Base-by-base conservation (phyloP, 495 filamentous ascomycete species). In the Neurospora discreta region DNA sequence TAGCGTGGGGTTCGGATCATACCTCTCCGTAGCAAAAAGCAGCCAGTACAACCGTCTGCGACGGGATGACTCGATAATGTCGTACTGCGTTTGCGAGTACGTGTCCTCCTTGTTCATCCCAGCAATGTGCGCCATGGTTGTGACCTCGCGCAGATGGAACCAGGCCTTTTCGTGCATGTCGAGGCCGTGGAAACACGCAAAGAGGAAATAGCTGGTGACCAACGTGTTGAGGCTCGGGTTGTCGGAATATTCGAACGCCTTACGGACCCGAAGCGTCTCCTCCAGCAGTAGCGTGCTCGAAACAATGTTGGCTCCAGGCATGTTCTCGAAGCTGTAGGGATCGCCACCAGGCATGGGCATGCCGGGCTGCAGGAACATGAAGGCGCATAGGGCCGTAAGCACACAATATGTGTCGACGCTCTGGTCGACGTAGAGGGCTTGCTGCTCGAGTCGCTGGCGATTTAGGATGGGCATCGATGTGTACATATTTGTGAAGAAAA, bases 401-500 rank as follows among this genome's bases (percentile, higher is more conserved):
- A 96, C 87, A 67, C 92, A 93, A 81, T 97, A 97, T 15, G 90
- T 86, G 72, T 91, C 90, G 26, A 88, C 79, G n/a, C 88, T 89
- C 52, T 82, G 88, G 77, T 87, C 90, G 81, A 87, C 88, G 79
- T 84, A 87, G 81, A 87, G 80, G 73, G 83, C 84, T 79, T 91
- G 87, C 75, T 89, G 84, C 71, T 90, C 89, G 10, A 95, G 80
- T 68, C 87, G 84, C 42, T 89, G 87, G 39, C 88, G 88, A 46
- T 93, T 87, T 36, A 97, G 84, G 44, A 97, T 90, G 0, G 94
- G 93, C 84, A 94, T 92, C 23, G 90, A 92, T 7, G 91, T 88
- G 75, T 97, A 95, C 78, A 97, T 86, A 77, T 94, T 88, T 72
- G 87, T 84, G 81, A 97, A 96, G 84, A 91, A 96, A 75, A 92